Conservation (phyloP, 345 rosid species). For the Euphorbia tirucalli region DNA sequence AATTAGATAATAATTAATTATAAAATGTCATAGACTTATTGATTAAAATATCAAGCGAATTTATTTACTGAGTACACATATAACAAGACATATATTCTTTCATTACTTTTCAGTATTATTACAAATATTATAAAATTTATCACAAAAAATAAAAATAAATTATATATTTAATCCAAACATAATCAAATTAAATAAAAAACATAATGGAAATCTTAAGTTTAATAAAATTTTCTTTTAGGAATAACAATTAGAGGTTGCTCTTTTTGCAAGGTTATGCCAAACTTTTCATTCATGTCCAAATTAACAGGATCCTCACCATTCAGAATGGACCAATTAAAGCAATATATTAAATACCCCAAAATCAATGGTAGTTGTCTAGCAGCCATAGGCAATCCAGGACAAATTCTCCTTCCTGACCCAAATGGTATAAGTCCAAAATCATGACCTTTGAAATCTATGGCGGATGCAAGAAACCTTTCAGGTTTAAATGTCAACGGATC, state of each 20-base stretch:
- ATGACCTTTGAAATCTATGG: slow-evolving; percentile 7
- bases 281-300: slow-evolving; percentile 3
- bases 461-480: slow-evolving; percentile 11
- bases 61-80: too few relatives aligned
- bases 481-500: slow-evolving; percentile 22
- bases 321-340: slow-evolving; percentile 20
- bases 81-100: too few relatives aligned
- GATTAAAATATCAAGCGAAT: too few relatives aligned
- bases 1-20: too few relatives aligned
- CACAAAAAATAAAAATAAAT: too few relatives aligned
- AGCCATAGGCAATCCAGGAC: slow-evolving; percentile 20
- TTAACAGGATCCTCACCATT: neutral
- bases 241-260: neutral
- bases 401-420: slow-evolving; percentile 22
- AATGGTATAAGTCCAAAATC: slow-evolving; percentile 16
- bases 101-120: too few relatives aligned
- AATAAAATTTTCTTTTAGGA: neutral
- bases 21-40: too few relatives aligned
- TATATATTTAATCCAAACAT: too few relatives aligned
- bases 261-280: slow-evolving; percentile 8
- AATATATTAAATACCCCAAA: slow-evolving; percentile 10
- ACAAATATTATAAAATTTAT: too few relatives aligned
- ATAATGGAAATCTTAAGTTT: neutral
- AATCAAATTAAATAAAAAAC: too few relatives aligned
- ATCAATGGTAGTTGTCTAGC: slow-evolving; percentile 3